Conservation (phyloP, 371 early-diverging fungal species). For the Mucor piriformis region DNA sequence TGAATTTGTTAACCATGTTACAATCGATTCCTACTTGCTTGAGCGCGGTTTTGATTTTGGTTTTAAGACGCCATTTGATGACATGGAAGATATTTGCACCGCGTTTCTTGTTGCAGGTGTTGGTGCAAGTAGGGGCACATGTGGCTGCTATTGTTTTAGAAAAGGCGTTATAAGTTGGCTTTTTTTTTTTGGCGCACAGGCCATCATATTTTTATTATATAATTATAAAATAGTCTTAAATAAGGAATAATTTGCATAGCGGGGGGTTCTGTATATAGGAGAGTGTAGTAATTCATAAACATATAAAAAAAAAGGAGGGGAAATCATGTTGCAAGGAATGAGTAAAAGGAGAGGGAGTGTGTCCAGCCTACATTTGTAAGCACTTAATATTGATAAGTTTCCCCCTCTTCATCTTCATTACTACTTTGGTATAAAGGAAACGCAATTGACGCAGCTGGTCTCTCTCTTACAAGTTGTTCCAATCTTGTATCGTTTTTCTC, state of each 20-base stretch:
- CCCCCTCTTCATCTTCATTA: no score
- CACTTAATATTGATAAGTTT: no score
- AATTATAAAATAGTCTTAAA: no score
- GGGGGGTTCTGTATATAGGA: no score
- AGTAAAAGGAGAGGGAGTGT: no score
- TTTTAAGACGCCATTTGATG: conserved; percentile 87
- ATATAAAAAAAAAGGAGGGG: no score
- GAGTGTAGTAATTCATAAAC: no score
- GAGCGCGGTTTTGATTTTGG: conserved; percentile 58
- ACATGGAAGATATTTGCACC: conserved; percentile 97
- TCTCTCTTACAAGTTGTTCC: conserved; percentile 28
- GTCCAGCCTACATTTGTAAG: no score
- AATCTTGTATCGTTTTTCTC: conserved; percentile 65
- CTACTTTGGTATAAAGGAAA: conserved; percentile 4
- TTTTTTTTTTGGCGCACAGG: no score
- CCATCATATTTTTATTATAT: no score
- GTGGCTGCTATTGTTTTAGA: conserved; percentile 20
- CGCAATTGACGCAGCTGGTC: conserved; percentile 17
- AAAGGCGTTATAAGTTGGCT: not conserved
- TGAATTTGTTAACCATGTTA: conserved; percentile 45
- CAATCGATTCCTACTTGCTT: conserved; percentile 56
- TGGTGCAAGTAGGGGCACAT: conserved; percentile 38
- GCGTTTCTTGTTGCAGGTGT: conserved; percentile 73
- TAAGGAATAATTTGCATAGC: no score
- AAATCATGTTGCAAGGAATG: no score